phyloP scores from a whole-genome alignment of 73 alveolate species.

The Blepharisma stoltei region DNA sequence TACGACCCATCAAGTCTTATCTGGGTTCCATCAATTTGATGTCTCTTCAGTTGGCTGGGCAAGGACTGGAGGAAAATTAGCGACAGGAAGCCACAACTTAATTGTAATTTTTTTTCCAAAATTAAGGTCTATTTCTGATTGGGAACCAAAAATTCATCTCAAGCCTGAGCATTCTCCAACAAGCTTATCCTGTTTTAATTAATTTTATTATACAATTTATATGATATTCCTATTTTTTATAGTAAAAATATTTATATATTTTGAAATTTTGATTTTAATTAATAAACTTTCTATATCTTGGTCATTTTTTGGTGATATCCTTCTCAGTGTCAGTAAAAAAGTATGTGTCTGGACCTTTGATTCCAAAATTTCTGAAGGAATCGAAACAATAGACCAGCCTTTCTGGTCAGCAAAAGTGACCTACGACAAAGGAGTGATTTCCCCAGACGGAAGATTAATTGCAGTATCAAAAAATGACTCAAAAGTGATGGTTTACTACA shows the following conservation, averaged over 20 bases:
- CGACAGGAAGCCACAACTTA: not conserved
- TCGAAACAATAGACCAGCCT: not conserved
- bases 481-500: constrained; percentile 3
- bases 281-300: too few relatives aligned
- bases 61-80: constrained; percentile 16
- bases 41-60: not conserved
- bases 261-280: too few relatives aligned
- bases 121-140: not conserved
- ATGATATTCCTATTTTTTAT: too few relatives aligned
- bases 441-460: constrained; percentile 22
- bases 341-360: not conserved
- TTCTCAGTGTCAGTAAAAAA: not conserved
- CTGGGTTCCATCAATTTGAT: not conserved
- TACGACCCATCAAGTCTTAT: not conserved
- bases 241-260: too few relatives aligned
- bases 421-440: not conserved
- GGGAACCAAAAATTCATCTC: not conserved
- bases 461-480: not conserved
- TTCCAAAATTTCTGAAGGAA: not conserved
- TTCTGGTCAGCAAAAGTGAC: not conserved
- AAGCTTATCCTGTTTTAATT: not conserved
- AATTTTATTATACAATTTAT: too few relatives aligned
- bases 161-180: not conserved
- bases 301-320: constrained; percentile 21
- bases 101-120: constrained; percentile 4